These are phyloP conservation scores for Kitagawia praeruptora DNA, from an alignment of 129 eudicot genomes.

Conservation along the genomic window DNA sequence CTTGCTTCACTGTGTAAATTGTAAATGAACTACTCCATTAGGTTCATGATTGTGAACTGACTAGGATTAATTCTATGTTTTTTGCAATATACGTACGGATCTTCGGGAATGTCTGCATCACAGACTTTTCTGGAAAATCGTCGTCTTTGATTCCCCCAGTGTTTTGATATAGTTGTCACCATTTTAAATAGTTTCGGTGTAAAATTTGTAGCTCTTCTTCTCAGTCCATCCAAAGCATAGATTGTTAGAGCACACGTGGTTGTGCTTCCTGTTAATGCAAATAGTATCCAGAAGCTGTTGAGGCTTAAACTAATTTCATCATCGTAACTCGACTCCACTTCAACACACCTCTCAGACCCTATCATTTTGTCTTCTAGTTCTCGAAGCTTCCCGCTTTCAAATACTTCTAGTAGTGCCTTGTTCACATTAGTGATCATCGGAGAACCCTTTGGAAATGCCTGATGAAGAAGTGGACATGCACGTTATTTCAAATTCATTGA, in stretches of 20 bases:
- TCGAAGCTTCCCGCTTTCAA: neutral
- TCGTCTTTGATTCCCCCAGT: no score
- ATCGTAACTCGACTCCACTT: neutral
- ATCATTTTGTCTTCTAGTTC: conserved; percentile 3
- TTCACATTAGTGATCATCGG: neutral
- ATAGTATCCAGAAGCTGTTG: neutral
- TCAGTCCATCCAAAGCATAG: neutral
- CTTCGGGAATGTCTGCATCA: neutral
- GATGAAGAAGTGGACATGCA: neutral
- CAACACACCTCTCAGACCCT: neutral
- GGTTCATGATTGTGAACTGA: neutral
- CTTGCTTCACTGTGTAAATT: neutral
- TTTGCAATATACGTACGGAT: neutral
- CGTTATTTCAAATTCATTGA: neutral
- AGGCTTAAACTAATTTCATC: neutral
- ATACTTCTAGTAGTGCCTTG: neutral
- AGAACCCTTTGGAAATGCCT: conserved; percentile 8
- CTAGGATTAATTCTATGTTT: neutral
- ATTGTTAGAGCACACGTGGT: neutral
- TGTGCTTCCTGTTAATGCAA: conserved; percentile 4
- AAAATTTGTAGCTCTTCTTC: neutral
- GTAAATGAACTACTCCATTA: neutral
- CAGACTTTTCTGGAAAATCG: neutral
- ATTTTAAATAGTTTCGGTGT: neutral
- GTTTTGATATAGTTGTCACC: no score